A percentile compares a stretch with the other conserved stretches of the same genome.
phyloP scores from a whole-genome alignment of 768 basidiomycete species.

The Lactifluus hygrophoroides region DNA sequence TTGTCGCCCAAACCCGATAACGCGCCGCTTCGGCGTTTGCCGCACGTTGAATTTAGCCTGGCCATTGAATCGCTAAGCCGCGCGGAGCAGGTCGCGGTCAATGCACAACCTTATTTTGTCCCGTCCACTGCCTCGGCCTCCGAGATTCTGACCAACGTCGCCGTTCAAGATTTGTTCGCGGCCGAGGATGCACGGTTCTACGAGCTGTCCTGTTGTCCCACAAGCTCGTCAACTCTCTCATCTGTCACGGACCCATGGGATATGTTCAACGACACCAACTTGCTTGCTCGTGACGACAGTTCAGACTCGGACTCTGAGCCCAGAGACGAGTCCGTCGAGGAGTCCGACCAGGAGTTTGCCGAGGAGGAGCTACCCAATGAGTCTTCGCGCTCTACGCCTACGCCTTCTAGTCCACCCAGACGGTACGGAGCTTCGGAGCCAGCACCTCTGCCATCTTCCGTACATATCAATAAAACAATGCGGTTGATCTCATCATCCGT shows the following conservation, averaged over 20 bases:
- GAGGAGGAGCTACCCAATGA: background rate
- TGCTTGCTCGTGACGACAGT: background rate
- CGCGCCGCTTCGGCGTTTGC: background rate
- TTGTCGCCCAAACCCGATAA: background rate
- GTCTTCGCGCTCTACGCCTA: background rate
- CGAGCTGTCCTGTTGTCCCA: background rate
- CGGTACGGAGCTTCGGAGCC: background rate
- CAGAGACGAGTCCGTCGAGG: background rate
- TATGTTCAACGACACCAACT: background rate
- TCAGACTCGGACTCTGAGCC: background rate
- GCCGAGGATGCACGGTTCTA: background rate
- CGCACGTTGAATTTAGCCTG: background rate
- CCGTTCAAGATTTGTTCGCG: slow-evolving; percentile 7
- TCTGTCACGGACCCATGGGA: background rate
- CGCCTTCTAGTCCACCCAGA: background rate
- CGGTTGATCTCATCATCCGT: background rate
- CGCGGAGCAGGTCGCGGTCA: background rate
- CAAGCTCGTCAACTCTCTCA: background rate
- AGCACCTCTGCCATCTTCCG: background rate
- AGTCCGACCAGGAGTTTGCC: background rate
- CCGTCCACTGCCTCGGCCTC: slow-evolving; percentile 11
- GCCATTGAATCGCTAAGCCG: background rate
- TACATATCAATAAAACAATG: background rate
- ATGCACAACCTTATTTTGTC: slow-evolving; percentile 7
- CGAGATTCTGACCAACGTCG: slow-evolving; percentile 8